These are phyloP conservation scores for Coix lacrymajobi DNA, from an alignment of 176 grass and related monocot species.

Conservation along the genomic window DNA sequence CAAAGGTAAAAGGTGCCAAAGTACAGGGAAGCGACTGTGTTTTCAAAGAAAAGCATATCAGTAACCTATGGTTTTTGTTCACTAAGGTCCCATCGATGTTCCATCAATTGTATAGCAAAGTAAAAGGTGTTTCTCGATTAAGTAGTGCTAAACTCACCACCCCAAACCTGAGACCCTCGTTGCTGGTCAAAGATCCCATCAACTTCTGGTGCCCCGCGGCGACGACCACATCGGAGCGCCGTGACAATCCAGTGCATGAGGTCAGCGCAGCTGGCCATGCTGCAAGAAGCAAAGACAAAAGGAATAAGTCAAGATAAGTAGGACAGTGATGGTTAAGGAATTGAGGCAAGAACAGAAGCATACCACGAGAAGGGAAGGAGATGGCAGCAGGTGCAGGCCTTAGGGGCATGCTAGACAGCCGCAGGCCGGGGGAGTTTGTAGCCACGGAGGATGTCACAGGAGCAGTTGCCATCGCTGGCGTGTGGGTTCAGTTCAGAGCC, in stretches of 20 bases:
- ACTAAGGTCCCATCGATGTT: neutral
- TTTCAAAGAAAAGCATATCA: neutral
- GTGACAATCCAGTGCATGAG: neutral
- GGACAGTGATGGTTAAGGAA: neutral
- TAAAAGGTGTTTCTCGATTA: neutral
- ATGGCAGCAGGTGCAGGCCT: conserved; percentile 3
- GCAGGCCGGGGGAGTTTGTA: conserved; percentile 20
- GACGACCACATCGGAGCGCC: conserved; percentile 23
- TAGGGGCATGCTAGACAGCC: neutral
- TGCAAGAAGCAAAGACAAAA: conserved; percentile 1
- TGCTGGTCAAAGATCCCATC: conserved; percentile 71
- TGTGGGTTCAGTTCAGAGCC: neutral
- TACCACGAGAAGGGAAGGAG: conserved; percentile 20
- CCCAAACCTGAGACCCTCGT: conserved; percentile 68
- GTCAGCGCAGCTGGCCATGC: conserved; percentile 1
- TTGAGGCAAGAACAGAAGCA: neutral
- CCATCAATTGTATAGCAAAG: neutral
- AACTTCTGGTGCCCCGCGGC: conserved; percentile 50
- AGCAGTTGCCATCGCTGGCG: conserved; percentile 33
- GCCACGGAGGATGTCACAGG: conserved; percentile 18
- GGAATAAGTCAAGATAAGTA: neutral
- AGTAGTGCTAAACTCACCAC: conserved; percentile 45
- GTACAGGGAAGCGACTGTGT: neutral
- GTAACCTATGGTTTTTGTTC: neutral
- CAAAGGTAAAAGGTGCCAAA: neutral